Conservation (phyloP, 129 eudicot species). For the Saposhnikovia divaricata region DNA sequence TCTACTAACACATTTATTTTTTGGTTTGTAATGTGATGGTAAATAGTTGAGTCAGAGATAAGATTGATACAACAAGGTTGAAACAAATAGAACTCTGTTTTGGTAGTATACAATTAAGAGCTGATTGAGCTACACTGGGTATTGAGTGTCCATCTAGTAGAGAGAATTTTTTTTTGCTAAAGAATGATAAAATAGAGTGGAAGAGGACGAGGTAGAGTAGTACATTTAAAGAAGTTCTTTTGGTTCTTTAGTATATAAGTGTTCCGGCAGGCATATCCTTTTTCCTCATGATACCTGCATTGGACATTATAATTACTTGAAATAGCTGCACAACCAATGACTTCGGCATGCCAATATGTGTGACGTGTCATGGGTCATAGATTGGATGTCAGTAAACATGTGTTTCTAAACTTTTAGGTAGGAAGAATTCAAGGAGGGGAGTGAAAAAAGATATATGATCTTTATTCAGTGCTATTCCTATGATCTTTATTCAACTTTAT, state of each 20-base stretch:
- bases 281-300: not conserved
- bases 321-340: not conserved
- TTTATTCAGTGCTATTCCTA: no score
- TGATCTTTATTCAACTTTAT: no score
- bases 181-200: not conserved
- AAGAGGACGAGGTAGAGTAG: not conserved
- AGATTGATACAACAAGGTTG: not conserved
- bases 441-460: not conserved
- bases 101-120: not conserved
- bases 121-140: not conserved
- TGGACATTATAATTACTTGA: not conserved
- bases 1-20: not conserved
- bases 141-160: not conserved
- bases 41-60: not conserved
- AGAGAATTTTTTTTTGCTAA: not conserved
- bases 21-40: not conserved
- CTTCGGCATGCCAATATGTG: not conserved
- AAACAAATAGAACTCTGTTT: not conserved
- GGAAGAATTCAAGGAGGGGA: not conserved
- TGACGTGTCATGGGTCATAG: not conserved
- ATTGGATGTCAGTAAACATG: not conserved
- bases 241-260: not conserved
- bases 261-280: not conserved
- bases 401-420: not conserved
- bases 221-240: not conserved